Percentiles rank a stretch among this genome's conserved stretches.
phyloP scores from a whole-genome alignment of 441 rosid species.

The Dalechampia spathulata region DNA sequence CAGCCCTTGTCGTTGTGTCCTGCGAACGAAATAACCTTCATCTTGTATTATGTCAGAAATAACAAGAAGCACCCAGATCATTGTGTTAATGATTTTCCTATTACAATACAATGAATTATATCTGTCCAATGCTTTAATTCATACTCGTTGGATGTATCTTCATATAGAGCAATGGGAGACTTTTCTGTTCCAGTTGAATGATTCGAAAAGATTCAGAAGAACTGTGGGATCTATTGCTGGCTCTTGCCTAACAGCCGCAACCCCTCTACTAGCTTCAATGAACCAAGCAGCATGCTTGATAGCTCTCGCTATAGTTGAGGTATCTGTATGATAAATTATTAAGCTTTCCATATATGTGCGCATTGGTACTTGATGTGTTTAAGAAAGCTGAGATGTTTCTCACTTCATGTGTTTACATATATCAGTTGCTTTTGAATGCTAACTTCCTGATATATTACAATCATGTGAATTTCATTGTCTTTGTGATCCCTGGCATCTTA shows the following conservation, averaged over 20 bases:
- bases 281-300: conserved; percentile 64
- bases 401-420: not conserved
- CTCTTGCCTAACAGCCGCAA: conserved; percentile 71
- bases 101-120: too few relatives aligned
- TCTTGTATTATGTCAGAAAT: not conserved
- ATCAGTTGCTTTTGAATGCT: not conserved
- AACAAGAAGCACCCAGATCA: not conserved
- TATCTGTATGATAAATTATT: conserved; percentile 17
- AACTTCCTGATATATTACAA: not conserved
- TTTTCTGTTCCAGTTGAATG: conserved; percentile 51
- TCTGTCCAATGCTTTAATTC: too few relatives aligned
- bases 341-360: not conserved
- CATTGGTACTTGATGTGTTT: not conserved
- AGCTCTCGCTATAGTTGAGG: conserved; percentile 76
- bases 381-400: not conserved
- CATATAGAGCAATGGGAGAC: conserved; percentile 57
- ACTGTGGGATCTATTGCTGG: conserved; percentile 72
- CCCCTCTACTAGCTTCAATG: conserved; percentile 68
- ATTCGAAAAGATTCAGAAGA: conserved; percentile 71
- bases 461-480: not conserved
- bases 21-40: not conserved
- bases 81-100: not conserved
- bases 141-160: not conserved
- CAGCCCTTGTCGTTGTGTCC: not conserved
- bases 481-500: not conserved